These are phyloP conservation scores for Penicillium sp. DNA, from an alignment of 2,329 filamentous ascomycete species.

Conservation along the genomic window DNA sequence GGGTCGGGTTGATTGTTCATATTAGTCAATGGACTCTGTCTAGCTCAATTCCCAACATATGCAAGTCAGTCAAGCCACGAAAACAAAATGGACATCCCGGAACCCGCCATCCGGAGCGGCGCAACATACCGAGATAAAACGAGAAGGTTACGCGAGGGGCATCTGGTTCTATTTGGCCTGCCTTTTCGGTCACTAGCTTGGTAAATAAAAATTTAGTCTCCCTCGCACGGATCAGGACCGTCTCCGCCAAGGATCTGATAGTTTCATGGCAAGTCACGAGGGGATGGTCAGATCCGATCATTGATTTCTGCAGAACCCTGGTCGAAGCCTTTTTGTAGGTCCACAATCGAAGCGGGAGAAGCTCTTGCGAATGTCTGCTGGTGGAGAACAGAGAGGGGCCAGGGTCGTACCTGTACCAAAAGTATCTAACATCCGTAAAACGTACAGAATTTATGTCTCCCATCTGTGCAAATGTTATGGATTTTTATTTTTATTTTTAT, in stretches of 20 bases:
- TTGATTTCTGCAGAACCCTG: slow-evolving; percentile 28
- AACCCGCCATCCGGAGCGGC: background rate
- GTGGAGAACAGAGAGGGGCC: slow-evolving; percentile 33
- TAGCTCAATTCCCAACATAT: background rate
- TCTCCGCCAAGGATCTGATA: slow-evolving; percentile 8
- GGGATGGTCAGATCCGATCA: slow-evolving; percentile 14
- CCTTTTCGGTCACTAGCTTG: slow-evolving; percentile 15
- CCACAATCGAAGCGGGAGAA: slow-evolving; percentile 42
- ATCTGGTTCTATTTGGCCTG: slow-evolving; percentile 3
- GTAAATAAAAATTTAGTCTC: background rate
- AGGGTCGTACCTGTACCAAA: slow-evolving; percentile 11
- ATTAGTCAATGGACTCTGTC: too few relatives aligned
- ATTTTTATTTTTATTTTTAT: too few relatives aligned
- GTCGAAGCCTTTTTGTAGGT: slow-evolving; percentile 27
- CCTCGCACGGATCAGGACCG: background rate
- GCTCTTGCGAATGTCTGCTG: slow-evolving; percentile 33
- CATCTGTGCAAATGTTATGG: background rate
- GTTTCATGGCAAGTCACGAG: slow-evolving; percentile 12
- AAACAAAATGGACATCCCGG: slow-evolving; percentile 1
- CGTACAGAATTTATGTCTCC: background rate
- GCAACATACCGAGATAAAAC: slow-evolving; percentile 6
- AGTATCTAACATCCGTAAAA: background rate
- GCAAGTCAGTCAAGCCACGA: slow-evolving; percentile 10
- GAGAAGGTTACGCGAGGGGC: slow-evolving; percentile 24
- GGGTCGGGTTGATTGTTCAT: too few relatives aligned